These are phyloP conservation scores for Aaosphaeria pasadenensis DNA, from an alignment of 2,329 filamentous ascomycete genomes.

Conservation along the genomic window DNA sequence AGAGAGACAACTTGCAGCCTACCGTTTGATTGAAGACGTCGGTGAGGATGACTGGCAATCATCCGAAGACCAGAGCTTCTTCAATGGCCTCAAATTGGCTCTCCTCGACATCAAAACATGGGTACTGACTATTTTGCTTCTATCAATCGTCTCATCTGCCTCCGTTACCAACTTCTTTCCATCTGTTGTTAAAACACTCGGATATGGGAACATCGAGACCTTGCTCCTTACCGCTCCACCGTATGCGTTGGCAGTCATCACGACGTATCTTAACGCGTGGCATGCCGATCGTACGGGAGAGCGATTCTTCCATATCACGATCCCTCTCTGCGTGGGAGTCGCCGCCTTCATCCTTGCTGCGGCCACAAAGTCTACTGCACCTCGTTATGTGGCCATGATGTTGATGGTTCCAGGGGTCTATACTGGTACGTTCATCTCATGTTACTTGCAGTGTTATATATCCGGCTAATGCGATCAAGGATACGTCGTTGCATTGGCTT, in stretches of 20 bases:
- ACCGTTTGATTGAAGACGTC: constrained; percentile 36
- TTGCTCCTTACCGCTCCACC: constrained; percentile 46
- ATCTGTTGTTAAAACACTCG: constrained; percentile 59
- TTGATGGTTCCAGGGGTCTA: constrained; percentile 65
- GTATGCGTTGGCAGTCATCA: constrained; percentile 54
- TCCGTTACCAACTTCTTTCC: constrained; percentile 56
- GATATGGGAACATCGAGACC: constrained; percentile 54
- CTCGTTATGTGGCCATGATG: constrained; percentile 70
- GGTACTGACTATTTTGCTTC: constrained; percentile 37
- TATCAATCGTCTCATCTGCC: constrained; percentile 40
- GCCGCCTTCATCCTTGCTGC: constrained; percentile 67
- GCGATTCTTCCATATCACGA: constrained; percentile 64
- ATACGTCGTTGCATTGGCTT: constrained; percentile 63
- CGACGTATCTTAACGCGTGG: constrained; percentile 63
- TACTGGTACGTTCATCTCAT: constrained; percentile 33
- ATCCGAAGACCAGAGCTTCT: constrained; percentile 34
- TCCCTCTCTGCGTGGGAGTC: constrained; percentile 62
- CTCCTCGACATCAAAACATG: constrained; percentile 39
- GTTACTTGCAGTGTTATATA: no score
- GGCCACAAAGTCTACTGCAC: constrained; percentile 56
- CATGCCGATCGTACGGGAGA: constrained; percentile 71
- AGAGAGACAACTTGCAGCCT: constrained; percentile 38
- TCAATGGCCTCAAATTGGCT: constrained; percentile 40
- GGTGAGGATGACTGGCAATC: constrained; percentile 40
- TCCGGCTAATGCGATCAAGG: no score